Percentiles rank a stretch among this genome's conserved stretches.
phyloP scores from a whole-genome alignment of 1,284 basidiomycete genomes.

The Termitomyces sp. region DNA sequence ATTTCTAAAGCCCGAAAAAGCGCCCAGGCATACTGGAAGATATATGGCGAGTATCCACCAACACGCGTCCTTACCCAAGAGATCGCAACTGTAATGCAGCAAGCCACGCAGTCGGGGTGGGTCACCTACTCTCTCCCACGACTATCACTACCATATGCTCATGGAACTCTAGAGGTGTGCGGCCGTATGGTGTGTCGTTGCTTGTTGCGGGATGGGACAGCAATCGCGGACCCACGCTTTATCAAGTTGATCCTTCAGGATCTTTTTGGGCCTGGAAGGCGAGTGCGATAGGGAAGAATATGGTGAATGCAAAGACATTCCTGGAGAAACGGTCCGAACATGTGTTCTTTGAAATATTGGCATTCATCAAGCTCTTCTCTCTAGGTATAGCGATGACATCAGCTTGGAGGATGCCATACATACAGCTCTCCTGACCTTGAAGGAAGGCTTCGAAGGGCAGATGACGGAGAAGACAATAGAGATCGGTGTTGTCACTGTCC shows the following conservation, averaged over 20 bases:
- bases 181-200: constrained; percentile 95
- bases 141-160: constrained; percentile 6
- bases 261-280: constrained; percentile 99
- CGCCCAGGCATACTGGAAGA: constrained; percentile 99
- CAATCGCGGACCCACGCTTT: constrained; percentile 87
- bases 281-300: constrained; percentile 99
- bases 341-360: constrained; percentile 13
- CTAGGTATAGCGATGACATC: constrained; percentile 98
- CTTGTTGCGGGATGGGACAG: constrained; percentile 95
- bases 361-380: constrained; percentile 17
- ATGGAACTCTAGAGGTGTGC: constrained; percentile 72
- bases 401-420: constrained; percentile 99
- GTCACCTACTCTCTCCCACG: constrained; percentile 25
- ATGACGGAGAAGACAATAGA: constrained; percentile 99
- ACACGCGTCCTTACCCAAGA: constrained; percentile 96
- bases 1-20: constrained; percentile 94
- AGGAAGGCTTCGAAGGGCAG: constrained; percentile 98
- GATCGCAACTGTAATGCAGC: constrained; percentile 97
- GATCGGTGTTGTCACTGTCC: constrained; percentile 92
- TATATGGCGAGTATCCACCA: constrained; percentile 98
- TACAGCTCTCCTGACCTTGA: constrained; percentile 96
- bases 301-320: constrained; percentile 99
- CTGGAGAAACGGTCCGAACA: constrained; percentile 83
- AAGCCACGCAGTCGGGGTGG: constrained; percentile 97
- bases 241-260: constrained; percentile 98